These are phyloP conservation scores for Metschnikowia corniflorae DNA, from an alignment of 805 yeast species.

Conservation along the genomic window DNA sequence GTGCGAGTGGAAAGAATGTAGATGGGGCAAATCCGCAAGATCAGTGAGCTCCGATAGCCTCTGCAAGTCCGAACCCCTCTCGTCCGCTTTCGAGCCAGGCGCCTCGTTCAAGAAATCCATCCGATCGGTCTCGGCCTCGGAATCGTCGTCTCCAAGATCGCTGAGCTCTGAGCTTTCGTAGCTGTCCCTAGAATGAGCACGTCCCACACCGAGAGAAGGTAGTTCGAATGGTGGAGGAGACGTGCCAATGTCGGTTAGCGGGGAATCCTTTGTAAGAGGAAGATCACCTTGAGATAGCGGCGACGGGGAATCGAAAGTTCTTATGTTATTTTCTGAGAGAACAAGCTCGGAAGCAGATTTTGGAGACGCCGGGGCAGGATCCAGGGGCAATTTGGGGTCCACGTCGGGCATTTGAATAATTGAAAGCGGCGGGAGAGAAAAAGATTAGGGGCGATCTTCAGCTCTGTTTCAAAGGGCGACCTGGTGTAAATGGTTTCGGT, in stretches of 20 bases:
- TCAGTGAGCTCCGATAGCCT: slow-evolving; percentile 41
- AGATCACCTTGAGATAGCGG: slow-evolving; percentile 7
- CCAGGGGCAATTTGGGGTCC: slow-evolving; percentile 6
- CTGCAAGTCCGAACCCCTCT: slow-evolving; percentile 33
- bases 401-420: slow-evolving; percentile 11
- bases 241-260: slow-evolving; percentile 39
- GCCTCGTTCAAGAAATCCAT: slow-evolving; percentile 55
- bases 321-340: slow-evolving; percentile 7
- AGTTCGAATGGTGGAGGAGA: slow-evolving; percentile 39
- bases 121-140: slow-evolving; percentile 91
- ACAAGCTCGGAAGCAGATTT: slow-evolving; percentile 2
- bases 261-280: slow-evolving; percentile 31
- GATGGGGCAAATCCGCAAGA: slow-evolving; percentile 38
- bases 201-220: slow-evolving; percentile 12
- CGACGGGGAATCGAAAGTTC: slow-evolving; percentile 6
- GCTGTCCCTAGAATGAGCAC: slow-evolving; percentile 19
- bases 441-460: too few relatives aligned
- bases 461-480: too few relatives aligned
- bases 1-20: slow-evolving; percentile 33
- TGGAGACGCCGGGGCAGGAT: neutral
- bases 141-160: slow-evolving; percentile 57
- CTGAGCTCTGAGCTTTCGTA: slow-evolving; percentile 43
- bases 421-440: too few relatives aligned
- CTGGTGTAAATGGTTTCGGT: too few relatives aligned
- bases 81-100: slow-evolving; percentile 18